These are phyloP conservation scores for Aspergillus biplanus DNA, from an alignment of 495 filamentous ascomycete genomes.

Conservation along the genomic window DNA sequence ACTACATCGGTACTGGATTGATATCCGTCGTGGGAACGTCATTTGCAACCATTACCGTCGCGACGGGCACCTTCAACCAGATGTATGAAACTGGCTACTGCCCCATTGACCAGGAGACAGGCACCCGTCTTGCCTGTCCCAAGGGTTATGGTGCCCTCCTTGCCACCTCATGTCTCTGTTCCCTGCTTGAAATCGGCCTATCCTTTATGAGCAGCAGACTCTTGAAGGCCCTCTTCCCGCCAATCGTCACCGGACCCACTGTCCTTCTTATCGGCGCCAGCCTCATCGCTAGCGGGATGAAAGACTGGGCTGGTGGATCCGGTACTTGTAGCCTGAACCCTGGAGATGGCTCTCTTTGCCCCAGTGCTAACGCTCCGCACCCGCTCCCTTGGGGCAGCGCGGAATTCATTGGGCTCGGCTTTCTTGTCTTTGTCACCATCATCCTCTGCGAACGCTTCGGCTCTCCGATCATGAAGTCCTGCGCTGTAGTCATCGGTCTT, in stretches of 20 bases:
- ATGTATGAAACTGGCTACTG: conserved; percentile 87
- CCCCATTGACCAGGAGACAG: conserved; percentile 58
- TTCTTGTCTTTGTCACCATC: conserved; percentile 88
- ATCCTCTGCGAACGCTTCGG: conserved; percentile 86
- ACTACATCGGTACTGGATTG: conserved; percentile 85
- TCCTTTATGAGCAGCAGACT: conserved; percentile 63
- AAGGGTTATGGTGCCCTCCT: conserved; percentile 84
- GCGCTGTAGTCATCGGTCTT: conserved; percentile 78
- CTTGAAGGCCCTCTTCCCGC: conserved; percentile 81
- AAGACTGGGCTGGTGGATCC: conserved; percentile 83
- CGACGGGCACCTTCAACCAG: conserved; percentile 73
- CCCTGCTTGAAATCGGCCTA: conserved; percentile 47
- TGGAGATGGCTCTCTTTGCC: conserved; percentile 64
- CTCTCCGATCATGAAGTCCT: conserved; percentile 74
- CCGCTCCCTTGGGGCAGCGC: conserved; percentile 86
- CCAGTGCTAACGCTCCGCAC: conserved; percentile 72
- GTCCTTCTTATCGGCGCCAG: conserved; percentile 78
- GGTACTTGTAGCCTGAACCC: conserved; percentile 63
- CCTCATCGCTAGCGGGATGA: conserved; percentile 75
- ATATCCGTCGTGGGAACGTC: conserved; percentile 83
- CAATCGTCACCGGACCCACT: conserved; percentile 84
- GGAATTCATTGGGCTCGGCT: conserved; percentile 87
- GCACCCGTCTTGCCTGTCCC: conserved; percentile 75
- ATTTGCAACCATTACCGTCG: conserved; percentile 86
- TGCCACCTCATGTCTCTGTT: conserved; percentile 67